A percentile compares a stretch with the other conserved stretches of the same genome.
These are phyloP conservation scores for Cercospora sojina DNA, from an alignment of 2,329 filamentous ascomycete genomes.

Conservation along the genomic window DNA sequence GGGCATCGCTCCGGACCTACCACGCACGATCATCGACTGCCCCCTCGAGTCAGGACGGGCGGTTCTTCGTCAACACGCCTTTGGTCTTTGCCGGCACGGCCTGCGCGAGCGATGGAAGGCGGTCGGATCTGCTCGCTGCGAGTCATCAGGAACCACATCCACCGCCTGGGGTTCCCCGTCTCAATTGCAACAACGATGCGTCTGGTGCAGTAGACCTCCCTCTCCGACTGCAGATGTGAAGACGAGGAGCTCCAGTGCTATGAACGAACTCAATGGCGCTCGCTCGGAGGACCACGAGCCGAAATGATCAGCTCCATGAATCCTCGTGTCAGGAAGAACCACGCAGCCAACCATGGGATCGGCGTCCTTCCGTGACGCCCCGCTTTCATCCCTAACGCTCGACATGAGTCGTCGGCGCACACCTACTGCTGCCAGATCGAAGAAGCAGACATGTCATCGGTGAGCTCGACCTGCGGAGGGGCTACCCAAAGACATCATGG, in stretches of 20 bases:
- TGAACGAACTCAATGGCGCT: neutral
- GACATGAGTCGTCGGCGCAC: conserved; percentile 11
- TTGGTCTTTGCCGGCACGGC: neutral
- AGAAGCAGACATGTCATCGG: conserved; percentile 10
- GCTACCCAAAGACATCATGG: neutral
- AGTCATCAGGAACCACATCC: neutral
- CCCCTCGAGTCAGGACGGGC: conserved; percentile 15
- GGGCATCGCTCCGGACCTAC: neutral
- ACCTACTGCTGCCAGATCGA: neutral
- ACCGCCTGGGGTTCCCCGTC: neutral
- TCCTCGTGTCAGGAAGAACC: neutral
- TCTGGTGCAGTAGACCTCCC: neutral
- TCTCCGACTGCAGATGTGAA: neutral
- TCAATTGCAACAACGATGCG: neutral
- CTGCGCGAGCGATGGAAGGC: neutral
- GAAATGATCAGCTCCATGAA: neutral
- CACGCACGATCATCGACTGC: conserved; percentile 12
- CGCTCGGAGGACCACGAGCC: neutral
- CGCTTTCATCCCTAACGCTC: conserved; percentile 13
- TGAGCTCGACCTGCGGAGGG: neutral
- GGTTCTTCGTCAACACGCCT: conserved; percentile 10
- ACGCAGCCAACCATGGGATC: neutral
- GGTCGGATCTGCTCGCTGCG: neutral
- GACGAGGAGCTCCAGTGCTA: neutral
- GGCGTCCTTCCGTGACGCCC: conserved; percentile 3